Evolutionary conservation across 1,284 basidiomycete genomes (phyloP).

Genomic region (Boletus smithii): DNA sequence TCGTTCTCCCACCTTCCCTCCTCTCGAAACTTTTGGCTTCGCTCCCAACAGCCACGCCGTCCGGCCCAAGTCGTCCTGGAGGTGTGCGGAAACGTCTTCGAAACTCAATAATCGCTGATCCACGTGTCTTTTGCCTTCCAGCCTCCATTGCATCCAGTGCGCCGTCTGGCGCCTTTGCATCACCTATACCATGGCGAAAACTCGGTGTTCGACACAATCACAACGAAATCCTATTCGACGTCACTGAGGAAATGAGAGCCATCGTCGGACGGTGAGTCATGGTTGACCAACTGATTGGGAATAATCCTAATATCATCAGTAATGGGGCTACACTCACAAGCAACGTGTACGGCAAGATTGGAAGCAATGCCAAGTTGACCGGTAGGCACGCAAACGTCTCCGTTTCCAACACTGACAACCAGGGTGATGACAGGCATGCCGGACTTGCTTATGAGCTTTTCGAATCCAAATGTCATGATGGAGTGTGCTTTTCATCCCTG

Average conservation of each 20-base stretch:
- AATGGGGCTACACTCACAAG: conserved; percentile 73
- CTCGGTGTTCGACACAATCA: conserved; percentile 80
- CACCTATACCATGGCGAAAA: conserved; percentile 93
- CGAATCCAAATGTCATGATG: conserved; percentile 69
- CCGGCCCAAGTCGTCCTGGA: conserved; percentile 29
- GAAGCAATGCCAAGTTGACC: conserved; percentile 79
- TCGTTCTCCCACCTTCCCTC: conserved; percentile 84
- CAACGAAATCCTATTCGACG: conserved; percentile 94
- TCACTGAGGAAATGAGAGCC: conserved; percentile 80
- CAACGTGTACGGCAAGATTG: conserved; percentile 77
- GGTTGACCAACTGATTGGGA: background rate
- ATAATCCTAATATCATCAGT: conserved; percentile 37
- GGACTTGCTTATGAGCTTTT: conserved; percentile 79
- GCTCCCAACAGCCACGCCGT: conserved; percentile 43
- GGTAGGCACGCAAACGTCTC: conserved; percentile 42
- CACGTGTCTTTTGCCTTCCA: conserved; percentile 30
- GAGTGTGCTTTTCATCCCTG: conserved; percentile 91
- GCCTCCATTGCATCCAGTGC: conserved; percentile 40
- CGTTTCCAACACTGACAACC: background rate
- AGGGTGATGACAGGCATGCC: conserved; percentile 66
- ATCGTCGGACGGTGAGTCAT: conserved; percentile 74
- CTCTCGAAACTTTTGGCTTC: conserved; percentile 73
- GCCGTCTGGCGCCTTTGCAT: conserved; percentile 74
- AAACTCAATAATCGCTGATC: conserved; percentile 21
- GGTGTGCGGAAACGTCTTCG: conserved; percentile 12